Base-by-base conservation (phyloP, 371 early-diverging fungal genomes). In the Rhizopus arrhizus region DNA sequence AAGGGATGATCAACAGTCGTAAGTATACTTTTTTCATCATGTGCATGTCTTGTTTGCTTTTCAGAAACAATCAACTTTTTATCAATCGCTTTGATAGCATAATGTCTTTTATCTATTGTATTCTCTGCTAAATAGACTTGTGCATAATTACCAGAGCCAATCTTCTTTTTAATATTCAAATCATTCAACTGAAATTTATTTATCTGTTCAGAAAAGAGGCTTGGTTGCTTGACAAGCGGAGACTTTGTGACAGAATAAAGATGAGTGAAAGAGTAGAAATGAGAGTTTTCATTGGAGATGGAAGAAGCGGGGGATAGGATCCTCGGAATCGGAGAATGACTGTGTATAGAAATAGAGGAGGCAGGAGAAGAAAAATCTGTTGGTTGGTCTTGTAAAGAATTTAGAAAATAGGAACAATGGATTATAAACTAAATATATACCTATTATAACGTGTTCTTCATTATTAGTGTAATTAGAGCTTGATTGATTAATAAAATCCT, bases 1-100 rank as follows among this genome's bases (percentile, higher is more conserved):
- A 88, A 97, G 4, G 97, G 96, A 28, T 88, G 93, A 33, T 87
- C 80, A n/a, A 90, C 84, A 15, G 91, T 66, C 32, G 87, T 83
- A 40, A 97, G 71, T 13, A 94, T 92, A 12, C 86, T 83, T 40
- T 90, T 82, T 75, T 97, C 96, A 5, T 95, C 93, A 42, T 93
- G 78, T 5, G 91, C 93, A 52, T 95, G 95, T 16, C 85, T 86
- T 8, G 93, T 89, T 90, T 95, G 95, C 65, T 94, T 93, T 73
- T 90, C 91, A n/a, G 91, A 83, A 42, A 96, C 88, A 85, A 97
- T 91, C 58, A 95, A 93, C 13, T 90, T 85, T 68, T 96, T 97
- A 54, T 89, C 88, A 40, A 97, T 74, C 15, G 94, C 85, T 71
- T 97, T 97, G 69, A 97, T 93, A 5, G 98, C 98, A 65, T 83